phyloP scores from a whole-genome alignment of 345 rosid species.

The Trapa incisa region DNA sequence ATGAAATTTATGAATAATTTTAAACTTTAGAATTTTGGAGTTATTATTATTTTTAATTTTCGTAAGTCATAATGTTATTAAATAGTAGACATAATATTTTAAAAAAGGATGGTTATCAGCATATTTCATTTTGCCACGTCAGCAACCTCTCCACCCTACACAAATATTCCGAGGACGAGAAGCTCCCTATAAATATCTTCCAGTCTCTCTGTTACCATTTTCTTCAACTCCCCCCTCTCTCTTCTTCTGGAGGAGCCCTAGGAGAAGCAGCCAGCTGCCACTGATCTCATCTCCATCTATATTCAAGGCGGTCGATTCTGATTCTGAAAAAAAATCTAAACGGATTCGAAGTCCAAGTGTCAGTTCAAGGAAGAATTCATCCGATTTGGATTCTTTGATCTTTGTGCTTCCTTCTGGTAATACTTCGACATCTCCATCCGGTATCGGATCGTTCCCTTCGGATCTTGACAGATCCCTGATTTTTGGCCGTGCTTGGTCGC shows the following conservation, averaged over 20 bases:
- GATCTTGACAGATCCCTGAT: background rate
- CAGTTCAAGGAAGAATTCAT: background rate
- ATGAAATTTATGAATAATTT: no score
- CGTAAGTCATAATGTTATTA: no score
- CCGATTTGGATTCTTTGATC: background rate
- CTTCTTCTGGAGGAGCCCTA: constrained; percentile 3
- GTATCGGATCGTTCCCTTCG: background rate
- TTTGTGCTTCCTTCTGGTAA: constrained; percentile 1
- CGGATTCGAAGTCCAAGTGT: background rate
- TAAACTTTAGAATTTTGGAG: no score
- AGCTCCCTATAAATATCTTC: background rate
- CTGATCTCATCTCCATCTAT: background rate
- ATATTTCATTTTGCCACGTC: constrained; percentile 3
- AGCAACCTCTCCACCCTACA: background rate
- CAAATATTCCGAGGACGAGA: background rate
- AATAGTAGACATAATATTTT: no score
- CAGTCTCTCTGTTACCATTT: background rate
- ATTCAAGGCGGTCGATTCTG: background rate
- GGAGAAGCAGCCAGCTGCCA: constrained; percentile 4
- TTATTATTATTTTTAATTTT: no score
- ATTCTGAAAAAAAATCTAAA: background rate
- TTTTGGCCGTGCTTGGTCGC: background rate
- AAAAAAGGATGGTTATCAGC: no score
- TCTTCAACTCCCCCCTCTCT: no score
- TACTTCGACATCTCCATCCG: background rate